Conservation (phyloP, 2,329 filamentous ascomycete genomes). For the Neonectria sp. region DNA sequence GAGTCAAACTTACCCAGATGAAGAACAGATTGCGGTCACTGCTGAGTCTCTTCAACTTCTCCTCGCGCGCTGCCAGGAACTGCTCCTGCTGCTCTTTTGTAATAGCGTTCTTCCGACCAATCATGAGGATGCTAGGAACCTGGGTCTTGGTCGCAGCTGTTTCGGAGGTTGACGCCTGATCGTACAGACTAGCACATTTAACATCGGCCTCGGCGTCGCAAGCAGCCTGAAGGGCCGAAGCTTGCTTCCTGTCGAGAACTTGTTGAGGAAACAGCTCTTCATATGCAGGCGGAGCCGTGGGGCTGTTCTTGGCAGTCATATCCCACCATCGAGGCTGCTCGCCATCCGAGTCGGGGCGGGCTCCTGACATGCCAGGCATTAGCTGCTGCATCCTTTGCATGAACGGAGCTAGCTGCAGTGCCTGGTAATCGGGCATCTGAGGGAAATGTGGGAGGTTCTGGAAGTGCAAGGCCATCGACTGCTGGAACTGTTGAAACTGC, state of each 20-base stretch:
- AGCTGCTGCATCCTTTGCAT: slow-evolving; percentile 81
- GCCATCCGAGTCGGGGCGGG: slow-evolving; percentile 64
- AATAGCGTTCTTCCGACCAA: slow-evolving; percentile 74
- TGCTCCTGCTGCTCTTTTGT: slow-evolving; percentile 77
- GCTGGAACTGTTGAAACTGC: slow-evolving; percentile 84
- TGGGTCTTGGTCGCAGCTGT: slow-evolving; percentile 58
- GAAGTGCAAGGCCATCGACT: slow-evolving; percentile 76
- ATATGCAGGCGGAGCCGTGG: slow-evolving; percentile 78
- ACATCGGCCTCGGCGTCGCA: slow-evolving; percentile 72
- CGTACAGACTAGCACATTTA: slow-evolving; percentile 70
- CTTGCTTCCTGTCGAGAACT: slow-evolving; percentile 69
- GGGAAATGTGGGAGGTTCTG: slow-evolving; percentile 70
- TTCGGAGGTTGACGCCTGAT: slow-evolving; percentile 57
- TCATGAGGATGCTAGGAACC: slow-evolving; percentile 65
- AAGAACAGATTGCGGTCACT: slow-evolving; percentile 78
- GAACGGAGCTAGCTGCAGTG: slow-evolving; percentile 68
- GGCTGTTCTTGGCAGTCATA: slow-evolving; percentile 66
- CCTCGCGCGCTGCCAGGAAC: slow-evolving; percentile 72
- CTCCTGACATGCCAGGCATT: slow-evolving; percentile 74
- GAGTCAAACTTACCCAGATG: slow-evolving; percentile 70
- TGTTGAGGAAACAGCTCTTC: slow-evolving; percentile 81
- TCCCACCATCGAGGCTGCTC: slow-evolving; percentile 75
- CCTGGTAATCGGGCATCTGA: slow-evolving; percentile 82
- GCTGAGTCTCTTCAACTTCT: slow-evolving; percentile 74
- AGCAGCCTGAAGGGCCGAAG: slow-evolving; percentile 70